phyloP scores from a whole-genome alignment of 192 early-diverging fungal species.

The Linnemannia schmuckeri region DNA sequence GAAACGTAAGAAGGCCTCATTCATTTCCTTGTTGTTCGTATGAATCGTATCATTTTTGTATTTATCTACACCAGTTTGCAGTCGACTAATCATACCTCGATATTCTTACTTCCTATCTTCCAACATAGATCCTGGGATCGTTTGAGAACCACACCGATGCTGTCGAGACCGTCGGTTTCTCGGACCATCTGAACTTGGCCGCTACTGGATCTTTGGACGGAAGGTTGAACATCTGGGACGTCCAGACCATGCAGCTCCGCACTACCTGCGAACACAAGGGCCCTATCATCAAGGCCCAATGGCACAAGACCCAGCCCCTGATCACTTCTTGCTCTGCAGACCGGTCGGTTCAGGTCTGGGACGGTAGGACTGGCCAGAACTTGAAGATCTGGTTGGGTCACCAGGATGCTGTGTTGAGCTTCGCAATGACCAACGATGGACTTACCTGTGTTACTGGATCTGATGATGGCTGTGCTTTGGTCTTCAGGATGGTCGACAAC shows the following conservation, averaged over 20 bases:
- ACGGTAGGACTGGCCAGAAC: slow-evolving; percentile 87
- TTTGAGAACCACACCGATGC: slow-evolving; percentile 89
- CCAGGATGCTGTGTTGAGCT: slow-evolving; percentile 86
- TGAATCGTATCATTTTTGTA: neutral
- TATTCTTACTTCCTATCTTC: neutral
- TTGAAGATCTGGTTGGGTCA: slow-evolving; percentile 86
- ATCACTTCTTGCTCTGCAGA: slow-evolving; percentile 86
- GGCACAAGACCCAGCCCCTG: slow-evolving; percentile 76
- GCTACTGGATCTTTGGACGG: slow-evolving; percentile 92
- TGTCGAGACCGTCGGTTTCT: slow-evolving; percentile 91
- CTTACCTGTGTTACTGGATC: slow-evolving; percentile 80
- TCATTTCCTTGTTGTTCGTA: neutral
- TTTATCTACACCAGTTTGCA: neutral
- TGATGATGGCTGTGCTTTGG: slow-evolving; percentile 86
- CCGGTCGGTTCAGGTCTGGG: slow-evolving; percentile 89
- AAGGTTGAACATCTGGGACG: slow-evolving; percentile 93
- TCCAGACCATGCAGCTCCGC: slow-evolving; percentile 86
- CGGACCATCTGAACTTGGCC: slow-evolving; percentile 72
- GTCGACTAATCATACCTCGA: neutral
- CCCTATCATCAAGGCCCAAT: slow-evolving; percentile 84
- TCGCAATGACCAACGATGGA: slow-evolving; percentile 83
- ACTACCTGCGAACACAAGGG: slow-evolving; percentile 86
- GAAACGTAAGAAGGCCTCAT: slow-evolving; percentile 62
- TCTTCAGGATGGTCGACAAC: slow-evolving; percentile 67
- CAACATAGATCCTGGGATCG: slow-evolving; percentile 77